Base-by-base conservation (phyloP, 352 stramenopile genomes). In the Thalassiosira exigua region DNA sequence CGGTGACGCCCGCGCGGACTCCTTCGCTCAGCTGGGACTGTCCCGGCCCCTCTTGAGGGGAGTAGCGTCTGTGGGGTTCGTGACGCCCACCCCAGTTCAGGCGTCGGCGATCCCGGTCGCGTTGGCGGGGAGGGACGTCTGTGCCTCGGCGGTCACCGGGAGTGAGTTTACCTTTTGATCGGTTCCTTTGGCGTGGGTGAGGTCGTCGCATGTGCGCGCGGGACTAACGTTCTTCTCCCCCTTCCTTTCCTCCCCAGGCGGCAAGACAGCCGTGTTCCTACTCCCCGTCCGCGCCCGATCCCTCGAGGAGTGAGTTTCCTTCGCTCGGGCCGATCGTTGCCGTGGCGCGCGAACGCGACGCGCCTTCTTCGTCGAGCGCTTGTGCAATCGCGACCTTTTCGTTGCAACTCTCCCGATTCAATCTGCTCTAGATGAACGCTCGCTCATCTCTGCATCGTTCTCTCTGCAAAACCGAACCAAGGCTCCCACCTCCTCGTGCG, bases 221-320 rank as follows among this genome's bases (percentile, higher is more conserved):
- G n/a, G n/a, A n/a, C n/a, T n/a, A n/a, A n/a, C n/a, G n/a, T n/a
- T n/a, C n/a, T 44, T 14, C 36, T 14, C 14, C 36, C 7, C 14
- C 7, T 44, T 44, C 14, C 36, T 44, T 44, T 14, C 36, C 14
- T 44, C 7, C 36, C 36, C 96, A 3, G 97, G 97, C 89, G 98
- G 98, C 81, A 99, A 99, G 84, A 99, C 97, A 9, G 97, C 97
- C 3, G 97, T 97, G 4, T 99, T 99, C 85, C 75, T 98, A 69
- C 82, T 99, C 5, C 97, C 97, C 19, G 97, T 98, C 41, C 85
- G 99, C 32, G 97, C 99, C 84, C 92, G 96, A 69, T 91, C 99
- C 21, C 89, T 99, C 57, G 98, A 98, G 77, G 93, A 96, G 22
- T 75, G 80, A 33, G 81, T 83, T 50, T n/a, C n/a, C n/a, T n/a